Evolutionary conservation across 306 rosid species (phyloP).

Genomic region (Vigna mungo): DNA sequence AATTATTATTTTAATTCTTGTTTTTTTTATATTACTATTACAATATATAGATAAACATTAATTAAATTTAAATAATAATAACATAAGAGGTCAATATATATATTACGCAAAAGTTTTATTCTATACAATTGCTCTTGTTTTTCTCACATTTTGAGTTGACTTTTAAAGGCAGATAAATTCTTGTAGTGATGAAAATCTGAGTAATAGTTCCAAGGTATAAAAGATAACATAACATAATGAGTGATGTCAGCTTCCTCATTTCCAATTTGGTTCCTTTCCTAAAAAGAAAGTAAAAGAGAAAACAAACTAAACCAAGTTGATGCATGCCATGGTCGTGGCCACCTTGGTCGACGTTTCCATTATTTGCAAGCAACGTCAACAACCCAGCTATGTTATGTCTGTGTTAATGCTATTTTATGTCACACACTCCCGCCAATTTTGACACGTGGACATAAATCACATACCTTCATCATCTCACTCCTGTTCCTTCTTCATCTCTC

Average conservation of each 20-base stretch:
- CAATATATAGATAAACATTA: too few relatives aligned
- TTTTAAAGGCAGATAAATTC: too few relatives aligned
- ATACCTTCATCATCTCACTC: not conserved
- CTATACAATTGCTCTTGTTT: too few relatives aligned
- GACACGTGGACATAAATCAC: not conserved
- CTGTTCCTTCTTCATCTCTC: not conserved
- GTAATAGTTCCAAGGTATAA: too few relatives aligned
- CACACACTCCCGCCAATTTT: not conserved
- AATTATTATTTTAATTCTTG: too few relatives aligned
- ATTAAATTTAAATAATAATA: too few relatives aligned
- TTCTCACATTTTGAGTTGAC: too few relatives aligned
- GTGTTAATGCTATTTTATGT: not conserved
- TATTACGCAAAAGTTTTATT: too few relatives aligned
- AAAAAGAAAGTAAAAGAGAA: conserved; percentile 11
- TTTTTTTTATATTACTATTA: too few relatives aligned
- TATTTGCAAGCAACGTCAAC: not conserved
- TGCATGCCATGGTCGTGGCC: not conserved
- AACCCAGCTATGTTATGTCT: not conserved
- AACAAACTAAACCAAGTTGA: not conserved
- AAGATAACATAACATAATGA: conserved; percentile 1
- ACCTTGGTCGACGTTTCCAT: not conserved
- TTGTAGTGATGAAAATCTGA: too few relatives aligned
- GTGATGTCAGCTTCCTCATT: not conserved
- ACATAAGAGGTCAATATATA: too few relatives aligned
- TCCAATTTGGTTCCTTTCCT: not conserved